Base-by-base conservation (phyloP, 331 rosid species). In the Rhamnella rubrinervis region DNA sequence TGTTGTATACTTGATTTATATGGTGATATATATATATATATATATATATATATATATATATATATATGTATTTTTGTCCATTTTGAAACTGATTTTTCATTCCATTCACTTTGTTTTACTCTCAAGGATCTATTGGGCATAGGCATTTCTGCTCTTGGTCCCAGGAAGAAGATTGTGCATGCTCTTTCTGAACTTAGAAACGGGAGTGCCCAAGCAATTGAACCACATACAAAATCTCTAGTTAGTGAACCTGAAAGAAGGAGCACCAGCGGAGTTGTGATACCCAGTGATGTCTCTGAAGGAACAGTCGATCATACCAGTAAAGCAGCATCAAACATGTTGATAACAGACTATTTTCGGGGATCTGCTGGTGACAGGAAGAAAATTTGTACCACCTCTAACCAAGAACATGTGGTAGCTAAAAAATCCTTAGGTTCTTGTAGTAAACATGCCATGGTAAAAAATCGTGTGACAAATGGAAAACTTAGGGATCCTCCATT, bases 61-160 rank as follows among this genome's bases (percentile, higher is more conserved):
- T 23, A 23, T 23, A 23, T 23, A 23, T 23, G 1, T 23, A 23
- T 23, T 1, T 31, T 31, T 57, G 60, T 15, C 37, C 6, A 9
- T 37, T 28, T 44, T 11, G 0, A 8, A 59, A 59, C 19, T 39
- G 60, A 53, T 19, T 63, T 64, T 44, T 8, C 15, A 4, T 51
- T 47, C 23, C 23, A 23, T 40, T 64, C 28, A 17, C 19, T 44
- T 12, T 38, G 59, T 55, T 77, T 40, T 55, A 50, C n/a, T 68
- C 19, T 31, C 61, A 73, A 93, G 98, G 98, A 93, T 83, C 90
- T 93, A 57, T 61, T 86, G 20, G 73, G 77, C 75, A 87, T 93
- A 72, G 97, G 98, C 53, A 77, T 93, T 63, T 72, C 86, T 59
- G 90, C 95, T 61, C 90, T 93, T 73, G 98, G 98, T 61, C 97